Percentiles rank a stretch among this genome's conserved stretches.
phyloP scores from a whole-genome alignment of 1,284 basidiomycete genomes.

The Termitomyces sp. region DNA sequence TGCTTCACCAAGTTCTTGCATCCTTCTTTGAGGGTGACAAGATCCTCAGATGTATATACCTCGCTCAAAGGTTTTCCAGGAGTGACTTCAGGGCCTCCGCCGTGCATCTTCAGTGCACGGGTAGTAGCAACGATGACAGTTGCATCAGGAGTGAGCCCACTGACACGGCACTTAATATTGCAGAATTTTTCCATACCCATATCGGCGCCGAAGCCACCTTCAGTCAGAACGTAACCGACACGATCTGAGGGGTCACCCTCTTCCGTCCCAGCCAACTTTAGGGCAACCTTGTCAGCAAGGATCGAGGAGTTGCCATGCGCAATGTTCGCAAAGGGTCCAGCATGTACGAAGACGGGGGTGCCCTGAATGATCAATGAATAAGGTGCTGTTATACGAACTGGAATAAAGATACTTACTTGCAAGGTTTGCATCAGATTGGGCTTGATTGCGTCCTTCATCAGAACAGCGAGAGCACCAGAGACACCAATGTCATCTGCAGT shows the following conservation, averaged over 20 bases:
- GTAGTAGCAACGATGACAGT: conserved; percentile 96
- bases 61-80: conserved; percentile 94
- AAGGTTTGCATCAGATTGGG: conserved; percentile 99
- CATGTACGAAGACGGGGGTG: conserved; percentile 98
- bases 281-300: conserved; percentile 91
- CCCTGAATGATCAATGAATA: conserved; percentile 45
- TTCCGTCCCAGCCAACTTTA: conserved; percentile 97
- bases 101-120: conserved; percentile 98
- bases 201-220: conserved; percentile 98
- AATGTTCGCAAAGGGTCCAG: conserved; percentile 98
- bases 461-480: conserved; percentile 91
- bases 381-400: background rate
- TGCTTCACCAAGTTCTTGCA: conserved; percentile 93
- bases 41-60: conserved; percentile 92
- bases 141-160: conserved; percentile 90
- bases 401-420: conserved; percentile 44
- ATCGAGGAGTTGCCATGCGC: conserved; percentile 99
- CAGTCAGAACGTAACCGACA: conserved; percentile 94
- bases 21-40: conserved; percentile 87
- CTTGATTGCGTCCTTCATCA: conserved; percentile 99
- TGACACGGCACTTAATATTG: conserved; percentile 98
- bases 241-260: conserved; percentile 79
- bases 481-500: conserved; percentile 97
- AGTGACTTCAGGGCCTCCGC: conserved; percentile 94
- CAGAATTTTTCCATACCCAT: conserved; percentile 99